Evolutionary conservation across 2,329 filamentous ascomycete species (phyloP), one percentile per base, ranked within the genome.

Genomic region (Arthroderma uncinatum): DNA sequence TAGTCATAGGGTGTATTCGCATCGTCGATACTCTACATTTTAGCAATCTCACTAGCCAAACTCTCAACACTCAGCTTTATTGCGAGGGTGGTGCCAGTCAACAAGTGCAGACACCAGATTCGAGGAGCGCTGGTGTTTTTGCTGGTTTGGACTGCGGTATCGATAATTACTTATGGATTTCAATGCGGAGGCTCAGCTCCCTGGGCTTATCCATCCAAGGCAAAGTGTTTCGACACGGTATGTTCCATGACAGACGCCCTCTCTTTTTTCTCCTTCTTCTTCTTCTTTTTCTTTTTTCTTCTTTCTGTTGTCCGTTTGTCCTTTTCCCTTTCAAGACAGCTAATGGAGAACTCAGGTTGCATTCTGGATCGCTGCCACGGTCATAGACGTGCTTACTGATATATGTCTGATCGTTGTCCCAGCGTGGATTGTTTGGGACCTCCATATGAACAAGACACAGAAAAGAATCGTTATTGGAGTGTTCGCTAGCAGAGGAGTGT

Each of bases 101-200:
- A 53, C 30, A 53, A 53, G 12, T 53, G 25, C 10, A 39, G 33
- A 53, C 10, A 16, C 33, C n/a, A 7, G 36, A 36, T 53, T 21
- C 16, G 19, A 25, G 50, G 9, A 21, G 16, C 50, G 8, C 33
- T 53, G 21, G 47, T 36, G 5, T 37, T 58, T 9, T 44, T 57
- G 36, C 33, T 59, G n/a, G 33, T 59, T 8, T 62, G 60, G 60
- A 58, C 55, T 3, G 42, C 57, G 16, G 19, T 57, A 10, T 57
- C 60, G 4, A 55, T 61, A 10, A 54, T 62, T 34, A 53, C 54
- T 3, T 34, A 53, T 28, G 53, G 50, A 7, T 61, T 61, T 36
- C 60, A 62, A 55, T 62, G 60, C 56, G 33, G 52, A 19, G 21
- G 55, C 33, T 57, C 59, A 7, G 12, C 44, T 12, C 57, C 59